Conservation (phyloP, 108 stramenopile species). For the Stephanodiscus triporus region DNA sequence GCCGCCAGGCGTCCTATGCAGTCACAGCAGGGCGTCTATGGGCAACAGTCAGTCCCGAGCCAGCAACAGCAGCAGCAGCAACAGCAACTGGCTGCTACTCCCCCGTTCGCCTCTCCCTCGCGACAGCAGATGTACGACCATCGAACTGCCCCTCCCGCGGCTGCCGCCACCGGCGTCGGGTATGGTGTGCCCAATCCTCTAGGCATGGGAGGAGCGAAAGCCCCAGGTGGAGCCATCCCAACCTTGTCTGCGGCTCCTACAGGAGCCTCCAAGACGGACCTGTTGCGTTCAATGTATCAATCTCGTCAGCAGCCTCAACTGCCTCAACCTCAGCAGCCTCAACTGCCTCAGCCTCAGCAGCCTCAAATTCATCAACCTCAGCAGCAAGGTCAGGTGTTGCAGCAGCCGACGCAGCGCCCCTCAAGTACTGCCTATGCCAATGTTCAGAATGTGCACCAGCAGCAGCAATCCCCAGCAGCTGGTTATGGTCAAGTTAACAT, state of each 20-base stretch:
- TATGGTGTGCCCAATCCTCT: conserved; percentile 36
- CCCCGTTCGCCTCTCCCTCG: conserved; percentile 6
- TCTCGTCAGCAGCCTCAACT: conserved; percentile 24
- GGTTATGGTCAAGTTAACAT: not conserved
- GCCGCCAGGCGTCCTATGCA: not conserved
- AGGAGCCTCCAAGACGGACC: conserved; percentile 30
- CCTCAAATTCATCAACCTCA: conserved; percentile 9
- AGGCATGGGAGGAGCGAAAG: conserved; percentile 8
- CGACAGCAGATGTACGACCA: conserved; percentile 19
- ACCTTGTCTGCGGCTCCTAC: not conserved
- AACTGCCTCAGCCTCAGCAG: conserved; percentile 12
- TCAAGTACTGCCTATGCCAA: not conserved
- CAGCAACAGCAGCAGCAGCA: conserved; percentile 19
- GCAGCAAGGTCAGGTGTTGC: conserved; percentile 19
- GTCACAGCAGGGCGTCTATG: conserved; percentile 5
- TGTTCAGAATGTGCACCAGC: not conserved
- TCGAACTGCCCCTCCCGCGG: conserved; percentile 8
- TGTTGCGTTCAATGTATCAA: conserved; percentile 49
- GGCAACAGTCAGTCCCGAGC: conserved; percentile 7
- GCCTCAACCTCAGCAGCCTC: conserved; percentile 2
- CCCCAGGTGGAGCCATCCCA: not conserved
- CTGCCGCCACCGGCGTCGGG: conserved; percentile 9
- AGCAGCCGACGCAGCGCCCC: conserved; percentile 1
- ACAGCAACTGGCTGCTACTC: conserved; percentile 13
- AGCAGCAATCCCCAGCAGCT: not conserved